These are phyloP conservation scores for Brassica incana DNA, from an alignment of 345 rosid species.

Conservation along the genomic window DNA sequence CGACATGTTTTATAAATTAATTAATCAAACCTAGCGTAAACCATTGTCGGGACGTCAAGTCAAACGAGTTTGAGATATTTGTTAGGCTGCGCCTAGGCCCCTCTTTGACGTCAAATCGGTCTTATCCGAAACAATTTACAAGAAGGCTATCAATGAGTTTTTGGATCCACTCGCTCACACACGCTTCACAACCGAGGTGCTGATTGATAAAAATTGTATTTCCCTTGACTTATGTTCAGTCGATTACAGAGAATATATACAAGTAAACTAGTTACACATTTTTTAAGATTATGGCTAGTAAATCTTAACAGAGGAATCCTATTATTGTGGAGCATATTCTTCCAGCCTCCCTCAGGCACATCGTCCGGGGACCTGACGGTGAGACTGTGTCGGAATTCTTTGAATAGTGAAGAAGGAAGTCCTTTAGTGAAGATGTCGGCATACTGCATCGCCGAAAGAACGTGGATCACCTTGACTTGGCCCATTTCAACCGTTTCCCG, in stretches of 20 bases:
- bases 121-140: too few species aligned
- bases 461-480: background rate
- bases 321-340: background rate
- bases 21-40: background rate
- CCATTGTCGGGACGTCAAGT: background rate
- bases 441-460: background rate
- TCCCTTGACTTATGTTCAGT: too few species aligned
- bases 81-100: background rate
- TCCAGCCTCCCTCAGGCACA: background rate
- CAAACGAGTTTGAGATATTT: background rate
- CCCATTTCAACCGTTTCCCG: background rate
- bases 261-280: too few species aligned
- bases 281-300: too few species aligned
- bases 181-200: too few species aligned
- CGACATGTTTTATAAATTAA: background rate
- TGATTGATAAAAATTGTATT: too few species aligned
- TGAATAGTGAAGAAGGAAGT: background rate
- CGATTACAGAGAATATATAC: too few species aligned
- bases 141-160: too few species aligned
- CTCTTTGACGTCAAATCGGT: too few species aligned
- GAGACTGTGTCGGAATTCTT: background rate
- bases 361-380: background rate
- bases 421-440: background rate
- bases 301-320: background rate
- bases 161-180: too few species aligned